Percentiles rank a stretch among this genome's conserved stretches.
Evolutionary conservation across 2,329 filamentous ascomycete genomes (phyloP).

Genomic region (Aureobasidium sp.): DNA sequence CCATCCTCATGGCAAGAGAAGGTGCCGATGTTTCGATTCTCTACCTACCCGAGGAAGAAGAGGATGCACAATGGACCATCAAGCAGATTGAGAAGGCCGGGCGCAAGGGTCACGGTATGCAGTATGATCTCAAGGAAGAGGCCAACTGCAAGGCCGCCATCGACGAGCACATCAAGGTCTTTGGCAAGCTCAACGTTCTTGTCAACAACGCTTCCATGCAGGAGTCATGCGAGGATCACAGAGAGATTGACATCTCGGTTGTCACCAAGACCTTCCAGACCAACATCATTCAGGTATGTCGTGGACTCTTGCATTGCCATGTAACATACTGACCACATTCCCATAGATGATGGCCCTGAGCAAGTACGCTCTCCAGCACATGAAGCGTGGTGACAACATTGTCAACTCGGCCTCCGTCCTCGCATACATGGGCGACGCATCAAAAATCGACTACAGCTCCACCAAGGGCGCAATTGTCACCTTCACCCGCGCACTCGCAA

Average conservation of each 20-base stretch:
- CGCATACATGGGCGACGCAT: conserved; percentile 44
- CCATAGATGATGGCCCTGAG: conserved; percentile 48
- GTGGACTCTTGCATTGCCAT: too few relatives aligned
- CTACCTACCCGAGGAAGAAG: conserved; percentile 48
- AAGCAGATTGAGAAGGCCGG: conserved; percentile 45
- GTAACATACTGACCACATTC: background rate
- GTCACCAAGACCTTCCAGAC: conserved; percentile 50
- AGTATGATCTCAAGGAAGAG: conserved; percentile 43
- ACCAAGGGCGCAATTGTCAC: conserved; percentile 52
- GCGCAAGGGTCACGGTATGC: conserved; percentile 39
- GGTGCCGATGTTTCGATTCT: conserved; percentile 50
- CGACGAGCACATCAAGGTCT: conserved; percentile 45
- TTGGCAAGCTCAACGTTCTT: conserved; percentile 37
- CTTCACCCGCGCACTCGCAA: conserved; percentile 47
- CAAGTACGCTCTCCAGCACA: conserved; percentile 49
- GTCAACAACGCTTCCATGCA: conserved; percentile 55
- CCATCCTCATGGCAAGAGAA: conserved; percentile 50
- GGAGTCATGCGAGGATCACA: conserved; percentile 44
- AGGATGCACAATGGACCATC: conserved; percentile 48
- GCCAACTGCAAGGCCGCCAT: conserved; percentile 44
- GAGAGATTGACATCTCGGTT: conserved; percentile 46
- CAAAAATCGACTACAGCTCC: conserved; percentile 44
- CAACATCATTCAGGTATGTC: conserved; percentile 41
- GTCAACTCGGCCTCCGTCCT: conserved; percentile 42
- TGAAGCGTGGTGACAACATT: conserved; percentile 45